Conservation (phyloP, 1,284 basidiomycete species). For the Fereydounia khargensis region DNA sequence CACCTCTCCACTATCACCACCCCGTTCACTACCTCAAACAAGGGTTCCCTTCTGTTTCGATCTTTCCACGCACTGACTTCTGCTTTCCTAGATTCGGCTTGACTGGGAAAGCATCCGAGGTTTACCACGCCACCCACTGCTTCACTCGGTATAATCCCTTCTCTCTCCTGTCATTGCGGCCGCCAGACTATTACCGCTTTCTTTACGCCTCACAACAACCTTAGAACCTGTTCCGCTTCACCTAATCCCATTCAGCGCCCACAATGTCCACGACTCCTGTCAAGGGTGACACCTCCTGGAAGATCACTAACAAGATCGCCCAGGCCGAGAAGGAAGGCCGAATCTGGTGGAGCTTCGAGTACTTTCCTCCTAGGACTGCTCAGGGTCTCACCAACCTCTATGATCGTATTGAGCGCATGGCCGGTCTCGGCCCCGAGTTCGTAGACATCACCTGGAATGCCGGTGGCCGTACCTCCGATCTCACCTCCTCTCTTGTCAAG, state of each 20-base stretch:
- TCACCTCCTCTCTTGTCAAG: conserved; percentile 75
- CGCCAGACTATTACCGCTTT: not conserved
- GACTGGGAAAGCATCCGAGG: not conserved
- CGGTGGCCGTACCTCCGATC: conserved; percentile 74
- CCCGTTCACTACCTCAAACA: not conserved
- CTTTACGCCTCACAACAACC: not conserved
- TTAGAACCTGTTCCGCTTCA: not conserved
- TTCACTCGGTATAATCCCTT: too few relatives aligned
- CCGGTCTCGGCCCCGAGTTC: conserved; percentile 90
- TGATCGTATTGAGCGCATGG: conserved; percentile 97
- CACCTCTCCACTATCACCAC: not conserved
- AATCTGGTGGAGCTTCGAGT: conserved; percentile 71
- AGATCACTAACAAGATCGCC: conserved; percentile 55
- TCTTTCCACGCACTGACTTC: not conserved
- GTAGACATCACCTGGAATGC: conserved; percentile 99
- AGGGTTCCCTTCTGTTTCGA: not conserved
- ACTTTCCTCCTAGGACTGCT: conserved; percentile 90
- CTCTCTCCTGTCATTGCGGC: too few relatives aligned
- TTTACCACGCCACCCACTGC: too few relatives aligned
- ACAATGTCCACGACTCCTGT: not conserved
- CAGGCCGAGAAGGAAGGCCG: conserved; percentile 53
- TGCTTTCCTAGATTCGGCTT: not conserved
- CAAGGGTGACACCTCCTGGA: conserved; percentile 36
- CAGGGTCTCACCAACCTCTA: conserved; percentile 64
- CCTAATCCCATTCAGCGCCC: not conserved